Percentiles rank a stretch among this genome's conserved stretches.
These are phyloP conservation scores for Trichophyton benhamiae DNA, from an alignment of 2,329 filamentous ascomycete genomes.

Conservation along the genomic window DNA sequence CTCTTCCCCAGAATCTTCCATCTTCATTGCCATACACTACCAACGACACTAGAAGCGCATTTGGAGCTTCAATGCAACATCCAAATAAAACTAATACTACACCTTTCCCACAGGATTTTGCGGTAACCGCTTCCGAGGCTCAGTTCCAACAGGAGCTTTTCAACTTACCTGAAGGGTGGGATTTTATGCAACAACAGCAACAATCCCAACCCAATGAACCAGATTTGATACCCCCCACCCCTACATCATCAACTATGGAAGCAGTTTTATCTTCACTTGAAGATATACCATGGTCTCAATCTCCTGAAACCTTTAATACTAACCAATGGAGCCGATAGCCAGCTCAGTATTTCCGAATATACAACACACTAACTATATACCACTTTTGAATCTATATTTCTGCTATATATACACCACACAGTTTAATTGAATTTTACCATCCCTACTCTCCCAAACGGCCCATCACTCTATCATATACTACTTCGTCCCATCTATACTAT, in stretches of 20 bases:
- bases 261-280: conserved; percentile 19
- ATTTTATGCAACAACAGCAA: conserved; percentile 13
- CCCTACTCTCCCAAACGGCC: not conserved
- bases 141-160: conserved; percentile 17
- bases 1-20: not conserved
- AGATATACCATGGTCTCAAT: conserved; percentile 27
- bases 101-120: not conserved
- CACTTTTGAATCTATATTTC: not conserved
- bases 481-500: conserved; percentile 35
- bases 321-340: conserved; percentile 18
- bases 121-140: not conserved
- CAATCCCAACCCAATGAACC: conserved; percentile 11
- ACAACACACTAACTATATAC: not conserved
- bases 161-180: conserved; percentile 21
- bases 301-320: conserved; percentile 20
- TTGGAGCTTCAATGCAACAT: conserved; percentile 12
- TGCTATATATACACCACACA: not conserved
- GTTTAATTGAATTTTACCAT: not conserved
- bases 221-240: conserved; percentile 4
- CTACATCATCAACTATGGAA: not conserved
- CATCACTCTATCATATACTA: conserved; percentile 31
- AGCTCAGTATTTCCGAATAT: not conserved
- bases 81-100: conserved; percentile 12
- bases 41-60: conserved; percentile 11
- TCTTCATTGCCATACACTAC: not conserved